phyloP scores from a whole-genome alignment of 176 grass and related monocot genomes.

The Olyra latifolia region DNA sequence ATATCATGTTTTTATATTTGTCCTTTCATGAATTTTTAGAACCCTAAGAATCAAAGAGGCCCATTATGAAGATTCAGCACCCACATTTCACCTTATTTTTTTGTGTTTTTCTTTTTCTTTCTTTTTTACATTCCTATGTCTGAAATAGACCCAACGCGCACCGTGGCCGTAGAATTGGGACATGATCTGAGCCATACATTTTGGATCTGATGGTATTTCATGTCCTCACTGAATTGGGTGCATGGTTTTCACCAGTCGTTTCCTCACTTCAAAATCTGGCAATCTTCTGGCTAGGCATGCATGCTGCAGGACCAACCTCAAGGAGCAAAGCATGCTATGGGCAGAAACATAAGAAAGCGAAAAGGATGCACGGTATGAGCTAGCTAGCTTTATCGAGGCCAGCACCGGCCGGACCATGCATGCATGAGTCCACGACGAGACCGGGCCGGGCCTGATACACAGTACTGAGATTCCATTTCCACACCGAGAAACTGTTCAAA shows the following conservation, averaged over 20 bases:
- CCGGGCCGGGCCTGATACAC: neutral
- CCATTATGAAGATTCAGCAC: too few relatives aligned
- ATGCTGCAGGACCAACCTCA: neutral
- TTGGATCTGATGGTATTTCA: neutral
- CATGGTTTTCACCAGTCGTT: neutral
- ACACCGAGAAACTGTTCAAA: neutral
- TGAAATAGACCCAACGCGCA: too few relatives aligned
- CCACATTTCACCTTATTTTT: too few relatives aligned
- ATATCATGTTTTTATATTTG: too few relatives aligned
- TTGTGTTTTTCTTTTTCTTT: too few relatives aligned
- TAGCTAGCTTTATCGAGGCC: neutral
- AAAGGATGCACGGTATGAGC: neutral
- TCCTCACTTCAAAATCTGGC: neutral
- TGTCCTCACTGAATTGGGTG: neutral
- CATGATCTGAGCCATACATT: too few relatives aligned
- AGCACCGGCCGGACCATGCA: too few relatives aligned
- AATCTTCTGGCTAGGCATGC: neutral
- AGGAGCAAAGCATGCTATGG: neutral
- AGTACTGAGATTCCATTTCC: neutral
- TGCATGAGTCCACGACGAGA: neutral
- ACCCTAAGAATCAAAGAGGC: too few relatives aligned
- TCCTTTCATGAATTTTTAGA: too few relatives aligned
- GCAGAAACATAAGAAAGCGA: neutral
- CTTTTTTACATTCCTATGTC: too few relatives aligned
- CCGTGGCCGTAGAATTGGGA: too few relatives aligned